Conservation (phyloP, 371 early-diverging fungal species). For the Rhizomucor pusillus region DNA sequence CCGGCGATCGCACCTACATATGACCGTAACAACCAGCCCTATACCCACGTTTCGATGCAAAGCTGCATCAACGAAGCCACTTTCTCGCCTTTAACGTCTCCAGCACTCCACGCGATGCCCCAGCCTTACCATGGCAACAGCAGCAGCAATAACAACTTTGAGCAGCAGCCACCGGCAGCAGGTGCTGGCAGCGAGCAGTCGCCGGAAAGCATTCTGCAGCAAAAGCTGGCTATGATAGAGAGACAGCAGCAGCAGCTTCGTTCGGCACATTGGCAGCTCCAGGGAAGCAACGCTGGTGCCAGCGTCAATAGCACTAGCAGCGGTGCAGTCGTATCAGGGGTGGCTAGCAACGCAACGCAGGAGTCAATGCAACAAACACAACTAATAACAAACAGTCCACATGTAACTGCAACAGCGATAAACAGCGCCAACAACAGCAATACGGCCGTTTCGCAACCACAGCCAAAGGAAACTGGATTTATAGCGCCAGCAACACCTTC, state of each 20-base stretch:
- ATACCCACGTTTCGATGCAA: background rate
- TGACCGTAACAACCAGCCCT: background rate
- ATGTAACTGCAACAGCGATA: background rate
- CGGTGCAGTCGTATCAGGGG: too few species aligned
- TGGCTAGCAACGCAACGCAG: background rate
- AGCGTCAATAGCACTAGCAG: too few species aligned
- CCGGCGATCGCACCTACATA: slow-evolving; percentile 65
- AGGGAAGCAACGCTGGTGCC: too few species aligned
- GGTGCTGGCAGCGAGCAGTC: slow-evolving; percentile 7
- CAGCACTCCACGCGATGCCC: slow-evolving; percentile 56
- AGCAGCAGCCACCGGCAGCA: slow-evolving; percentile 6
- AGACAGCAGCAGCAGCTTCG: slow-evolving; percentile 50
- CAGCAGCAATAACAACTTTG: slow-evolving; percentile 5
- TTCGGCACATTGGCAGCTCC: slow-evolving; percentile 14
- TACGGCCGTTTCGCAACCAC: background rate
- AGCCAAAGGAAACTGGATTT: slow-evolving; percentile 15
- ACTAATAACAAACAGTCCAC: slow-evolving; percentile 1
- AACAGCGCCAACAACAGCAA: slow-evolving; percentile 10
- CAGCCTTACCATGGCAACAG: slow-evolving; percentile 22
- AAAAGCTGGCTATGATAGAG: slow-evolving; percentile 44
- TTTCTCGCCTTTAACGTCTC: slow-evolving; percentile 71
- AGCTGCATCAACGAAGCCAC: slow-evolving; percentile 36
- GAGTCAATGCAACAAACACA: background rate
- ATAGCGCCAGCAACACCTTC: slow-evolving; percentile 63
- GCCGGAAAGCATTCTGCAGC: slow-evolving; percentile 25